phyloP scores from a whole-genome alignment of 2,329 filamentous ascomycete genomes.

The Rhynchosporium agropyri region DNA sequence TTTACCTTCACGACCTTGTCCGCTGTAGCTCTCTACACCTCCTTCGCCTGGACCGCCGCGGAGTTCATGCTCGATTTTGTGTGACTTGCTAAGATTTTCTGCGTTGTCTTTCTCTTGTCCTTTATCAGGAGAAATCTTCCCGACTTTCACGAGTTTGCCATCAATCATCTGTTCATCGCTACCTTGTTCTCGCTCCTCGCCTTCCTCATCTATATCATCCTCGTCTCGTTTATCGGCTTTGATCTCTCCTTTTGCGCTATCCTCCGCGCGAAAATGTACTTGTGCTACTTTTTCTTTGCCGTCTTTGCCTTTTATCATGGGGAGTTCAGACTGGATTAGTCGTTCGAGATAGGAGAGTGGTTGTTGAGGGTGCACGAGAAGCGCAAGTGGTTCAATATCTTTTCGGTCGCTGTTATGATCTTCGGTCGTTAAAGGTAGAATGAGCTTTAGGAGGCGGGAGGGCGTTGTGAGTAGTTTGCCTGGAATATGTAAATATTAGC shows the following conservation, averaged over 20 bases:
- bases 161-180: conserved; percentile 54
- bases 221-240: conserved; percentile 45
- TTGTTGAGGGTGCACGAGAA: conserved; percentile 87
- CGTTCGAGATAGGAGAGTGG: conserved; percentile 88
- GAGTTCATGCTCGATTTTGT: conserved; percentile 43
- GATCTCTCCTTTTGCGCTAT: conserved; percentile 63
- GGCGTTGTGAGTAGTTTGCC: conserved; percentile 82
- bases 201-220: conserved; percentile 40
- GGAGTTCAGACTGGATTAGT: conserved; percentile 83
- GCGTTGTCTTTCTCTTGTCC: conserved; percentile 32
- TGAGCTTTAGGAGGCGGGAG: conserved; percentile 76
- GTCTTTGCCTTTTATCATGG: conserved; percentile 60
- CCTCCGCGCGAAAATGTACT: conserved; percentile 80
- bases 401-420: conserved; percentile 63
- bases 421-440: conserved; percentile 70
- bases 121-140: conserved; percentile 39
- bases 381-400: conserved; percentile 79
- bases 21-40: conserved; percentile 71
- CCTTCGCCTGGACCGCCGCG: conserved; percentile 55
- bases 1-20: conserved; percentile 62
- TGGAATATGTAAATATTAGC: conserved; percentile 37
- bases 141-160: conserved; percentile 46
- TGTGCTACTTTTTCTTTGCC: conserved; percentile 71
- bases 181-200: conserved; percentile 45
- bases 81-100: background rate